Evolutionary conservation across 164 flowering plant species (phyloP).

Genomic region (Nymphaea colorata): DNA sequence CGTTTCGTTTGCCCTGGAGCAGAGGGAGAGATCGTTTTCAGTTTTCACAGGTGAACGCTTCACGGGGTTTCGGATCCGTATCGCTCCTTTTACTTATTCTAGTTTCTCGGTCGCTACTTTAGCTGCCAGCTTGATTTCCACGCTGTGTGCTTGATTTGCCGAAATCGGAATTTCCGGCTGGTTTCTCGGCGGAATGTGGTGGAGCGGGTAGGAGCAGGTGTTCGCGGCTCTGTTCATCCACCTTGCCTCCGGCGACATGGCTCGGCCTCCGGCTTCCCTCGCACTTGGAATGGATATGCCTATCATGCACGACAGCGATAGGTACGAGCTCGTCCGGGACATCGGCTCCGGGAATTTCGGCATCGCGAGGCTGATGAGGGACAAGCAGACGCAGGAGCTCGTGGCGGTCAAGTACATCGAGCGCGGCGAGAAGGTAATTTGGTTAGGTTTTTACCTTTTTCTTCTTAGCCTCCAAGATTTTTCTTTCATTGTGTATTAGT

Average conservation of each 20-base stretch:
- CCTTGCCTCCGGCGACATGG: slow-evolving; percentile 21
- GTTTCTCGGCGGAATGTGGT: not conserved
- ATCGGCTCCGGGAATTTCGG: slow-evolving; percentile 92
- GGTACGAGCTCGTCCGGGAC: slow-evolving; percentile 75
- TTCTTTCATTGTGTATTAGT: too few relatives aligned
- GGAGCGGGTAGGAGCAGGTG: not conserved
- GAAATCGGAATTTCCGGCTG: not conserved
- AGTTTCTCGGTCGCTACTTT: not conserved
- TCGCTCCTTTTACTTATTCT: not conserved
- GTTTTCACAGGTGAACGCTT: not conserved
- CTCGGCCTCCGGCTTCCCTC: slow-evolving; percentile 32
- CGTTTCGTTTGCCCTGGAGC: not conserved
- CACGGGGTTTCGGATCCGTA: not conserved
- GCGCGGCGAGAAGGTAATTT: slow-evolving; percentile 89
- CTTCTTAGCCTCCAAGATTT: too few relatives aligned
- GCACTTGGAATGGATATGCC: slow-evolving; percentile 77
- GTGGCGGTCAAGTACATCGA: slow-evolving; percentile 95
- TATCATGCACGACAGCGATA: slow-evolving; percentile 85
- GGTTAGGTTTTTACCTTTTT: too few relatives aligned
- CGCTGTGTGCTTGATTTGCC: not conserved
- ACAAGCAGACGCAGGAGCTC: slow-evolving; percentile 65
- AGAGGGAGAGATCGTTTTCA: not conserved
- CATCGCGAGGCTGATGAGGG: slow-evolving; percentile 79
- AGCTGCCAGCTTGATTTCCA: not conserved
- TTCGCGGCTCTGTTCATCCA: not conserved